Evolutionary conservation across 371 early-diverging fungal species (phyloP).

Genomic region (Actinomortierella wolfii): DNA sequence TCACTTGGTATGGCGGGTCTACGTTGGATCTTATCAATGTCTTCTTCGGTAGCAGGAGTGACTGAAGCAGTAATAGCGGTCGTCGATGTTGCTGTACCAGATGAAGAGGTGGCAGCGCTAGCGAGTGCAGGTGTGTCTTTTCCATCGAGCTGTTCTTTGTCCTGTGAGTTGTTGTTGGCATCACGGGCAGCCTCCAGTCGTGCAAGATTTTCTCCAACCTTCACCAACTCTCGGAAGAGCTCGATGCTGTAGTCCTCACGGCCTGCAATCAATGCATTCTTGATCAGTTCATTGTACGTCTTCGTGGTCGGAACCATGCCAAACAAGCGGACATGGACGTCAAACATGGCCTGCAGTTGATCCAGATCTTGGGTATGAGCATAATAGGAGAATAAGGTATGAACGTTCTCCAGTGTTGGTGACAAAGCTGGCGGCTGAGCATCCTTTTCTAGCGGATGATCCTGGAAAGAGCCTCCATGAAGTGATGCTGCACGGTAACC

Average conservation of each 20-base stretch:
- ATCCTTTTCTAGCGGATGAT: constrained; percentile 2
- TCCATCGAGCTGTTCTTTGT: constrained; percentile 8
- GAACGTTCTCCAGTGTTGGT: constrained; percentile 28
- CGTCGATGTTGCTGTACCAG: constrained; percentile 47
- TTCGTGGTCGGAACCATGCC: constrained; percentile 32
- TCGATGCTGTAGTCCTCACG: constrained; percentile 22
- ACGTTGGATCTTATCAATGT: too few species aligned
- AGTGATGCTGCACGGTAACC: constrained; percentile 25
- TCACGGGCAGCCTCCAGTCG: too few species aligned
- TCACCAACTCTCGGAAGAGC: constrained; percentile 28
- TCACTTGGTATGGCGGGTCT: too few species aligned
- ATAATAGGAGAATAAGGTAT: constrained; percentile 33
- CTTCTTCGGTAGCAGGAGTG: neutral
- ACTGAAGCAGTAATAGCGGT: neutral
- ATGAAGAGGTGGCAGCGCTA: neutral
- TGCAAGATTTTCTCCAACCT: constrained; percentile 28
- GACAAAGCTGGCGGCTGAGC: constrained; percentile 1
- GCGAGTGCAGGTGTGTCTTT: neutral
- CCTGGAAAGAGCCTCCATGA: constrained; percentile 21
- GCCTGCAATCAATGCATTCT: constrained; percentile 33
- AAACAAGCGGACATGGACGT: constrained; percentile 40
- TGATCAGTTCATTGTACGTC: constrained; percentile 43
- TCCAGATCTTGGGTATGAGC: constrained; percentile 44
- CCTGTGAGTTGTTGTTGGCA: constrained; percentile 13
- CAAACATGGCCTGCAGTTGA: constrained; percentile 29